A percentile compares a stretch with the other conserved stretches of the same genome.
Evolutionary conservation across 176 grass and related monocot genomes (phyloP).

Genomic region (Tillandsia fasciculata): DNA sequence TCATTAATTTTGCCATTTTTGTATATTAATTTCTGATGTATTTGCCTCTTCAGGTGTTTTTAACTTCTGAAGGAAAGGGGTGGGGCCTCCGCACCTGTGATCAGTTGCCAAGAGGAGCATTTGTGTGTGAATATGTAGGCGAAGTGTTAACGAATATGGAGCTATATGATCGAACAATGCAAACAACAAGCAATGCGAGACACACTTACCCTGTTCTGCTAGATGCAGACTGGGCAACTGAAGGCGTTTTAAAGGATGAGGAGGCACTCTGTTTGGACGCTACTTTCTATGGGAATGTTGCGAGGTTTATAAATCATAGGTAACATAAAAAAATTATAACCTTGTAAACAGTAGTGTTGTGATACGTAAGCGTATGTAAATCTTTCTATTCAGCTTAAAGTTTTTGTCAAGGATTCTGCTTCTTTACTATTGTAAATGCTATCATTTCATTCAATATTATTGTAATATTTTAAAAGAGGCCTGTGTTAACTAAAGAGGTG

Average conservation of each 20-base stretch:
- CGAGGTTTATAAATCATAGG: slow-evolving; percentile 97
- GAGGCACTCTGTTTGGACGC: slow-evolving; percentile 78
- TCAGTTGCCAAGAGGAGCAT: slow-evolving; percentile 55
- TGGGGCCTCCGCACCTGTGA: slow-evolving; percentile 67
- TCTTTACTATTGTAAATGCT: neutral
- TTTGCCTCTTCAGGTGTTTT: slow-evolving; percentile 57
- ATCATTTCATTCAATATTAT: neutral
- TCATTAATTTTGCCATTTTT: neutral
- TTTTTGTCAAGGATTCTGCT: neutral
- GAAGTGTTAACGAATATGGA: slow-evolving; percentile 94
- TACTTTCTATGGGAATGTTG: slow-evolving; percentile 79
- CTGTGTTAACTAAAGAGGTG: neutral
- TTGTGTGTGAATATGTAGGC: slow-evolving; percentile 88
- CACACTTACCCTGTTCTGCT: slow-evolving; percentile 75
- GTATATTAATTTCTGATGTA: slow-evolving; percentile 6
- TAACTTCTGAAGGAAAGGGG: slow-evolving; percentile 53
- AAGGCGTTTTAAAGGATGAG: slow-evolving; percentile 74
- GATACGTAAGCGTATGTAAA: no score
- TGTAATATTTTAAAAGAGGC: neutral
- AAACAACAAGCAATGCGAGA: slow-evolving; percentile 23
- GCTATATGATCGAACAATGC: slow-evolving; percentile 49
- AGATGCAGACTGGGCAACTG: slow-evolving; percentile 76
- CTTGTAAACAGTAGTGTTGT: no score
- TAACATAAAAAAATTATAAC: slow-evolving; percentile 8
- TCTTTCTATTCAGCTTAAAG: neutral